Evolutionary conservation across 2,329 filamentous ascomycete genomes (phyloP).

Genomic region (Colletotrichum tabaci): DNA sequence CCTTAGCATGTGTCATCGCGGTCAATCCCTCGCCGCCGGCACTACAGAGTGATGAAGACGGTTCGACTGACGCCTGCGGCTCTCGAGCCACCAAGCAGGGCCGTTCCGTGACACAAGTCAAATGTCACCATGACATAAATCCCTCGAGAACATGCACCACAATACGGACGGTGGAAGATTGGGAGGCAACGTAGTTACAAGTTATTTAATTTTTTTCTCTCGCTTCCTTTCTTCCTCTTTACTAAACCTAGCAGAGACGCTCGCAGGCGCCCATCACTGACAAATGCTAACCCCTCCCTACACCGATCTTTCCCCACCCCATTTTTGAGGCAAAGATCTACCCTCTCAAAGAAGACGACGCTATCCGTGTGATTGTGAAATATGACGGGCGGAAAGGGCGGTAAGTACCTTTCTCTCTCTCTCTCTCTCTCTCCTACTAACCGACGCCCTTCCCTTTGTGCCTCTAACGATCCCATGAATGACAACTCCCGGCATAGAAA

Average conservation of each 20-base stretch:
- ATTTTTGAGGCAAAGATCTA: slow-evolving; percentile 24
- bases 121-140: not conserved
- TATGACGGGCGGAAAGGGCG: slow-evolving; percentile 32
- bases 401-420: slow-evolving; percentile 3
- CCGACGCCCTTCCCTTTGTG: not conserved
- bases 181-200: not conserved
- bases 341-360: slow-evolving; percentile 6
- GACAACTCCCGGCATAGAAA: slow-evolving; percentile 21
- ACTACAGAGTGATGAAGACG: not conserved
- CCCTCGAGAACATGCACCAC: not conserved
- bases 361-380: slow-evolving; percentile 15
- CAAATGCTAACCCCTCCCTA: slow-evolving; percentile 26
- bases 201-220: not conserved
- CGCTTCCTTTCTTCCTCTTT: not conserved
- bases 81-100: not conserved
- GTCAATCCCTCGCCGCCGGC: not conserved
- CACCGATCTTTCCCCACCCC: slow-evolving; percentile 4
- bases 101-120: slow-evolving; percentile 16
- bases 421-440: not conserved
- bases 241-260: not conserved
- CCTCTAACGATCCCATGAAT: slow-evolving; percentile 1
- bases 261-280: not conserved
- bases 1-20: not conserved
- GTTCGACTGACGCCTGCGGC: not conserved
- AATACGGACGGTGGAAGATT: not conserved